These are phyloP conservation scores for Carex scoparia DNA, from an alignment of 176 grass and related monocot genomes.

Conservation along the genomic window DNA sequence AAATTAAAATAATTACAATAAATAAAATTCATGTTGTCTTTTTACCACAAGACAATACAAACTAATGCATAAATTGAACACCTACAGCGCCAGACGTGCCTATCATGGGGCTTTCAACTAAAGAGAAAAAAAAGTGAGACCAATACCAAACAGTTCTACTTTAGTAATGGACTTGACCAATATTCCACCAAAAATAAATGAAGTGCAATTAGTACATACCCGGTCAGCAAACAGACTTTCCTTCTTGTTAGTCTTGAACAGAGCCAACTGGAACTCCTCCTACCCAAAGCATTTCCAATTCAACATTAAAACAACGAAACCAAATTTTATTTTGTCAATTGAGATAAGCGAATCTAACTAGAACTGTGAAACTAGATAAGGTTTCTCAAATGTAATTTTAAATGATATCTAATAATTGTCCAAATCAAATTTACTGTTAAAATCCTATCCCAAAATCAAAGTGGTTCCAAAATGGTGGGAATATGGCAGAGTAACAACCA, in stretches of 20 bases:
- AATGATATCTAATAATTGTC: not conserved
- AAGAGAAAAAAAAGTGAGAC: not conserved
- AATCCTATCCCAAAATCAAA: not conserved
- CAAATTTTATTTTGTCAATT: not conserved
- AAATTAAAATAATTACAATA: not conserved
- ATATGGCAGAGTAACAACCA: not conserved
- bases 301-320: slow-evolving; percentile 9
- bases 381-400: not conserved
- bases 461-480: not conserved
- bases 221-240: slow-evolving; percentile 84
- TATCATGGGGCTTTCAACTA: not conserved
- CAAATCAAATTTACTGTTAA: not conserved
- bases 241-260: slow-evolving; percentile 93
- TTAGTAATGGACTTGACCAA: not conserved
- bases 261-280: slow-evolving; percentile 81
- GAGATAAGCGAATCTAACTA: not conserved
- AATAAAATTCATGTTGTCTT: not conserved
- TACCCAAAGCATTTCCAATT: slow-evolving; percentile 23
- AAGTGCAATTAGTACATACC: slow-evolving; percentile 30
- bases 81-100: not conserved
- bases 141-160: not conserved
- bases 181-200: not conserved
- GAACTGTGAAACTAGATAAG: not conserved
- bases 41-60: not conserved
- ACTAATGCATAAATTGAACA: not conserved